These are phyloP conservation scores for Castanea sativa DNA, from an alignment of 306 rosid genomes.

Conservation along the genomic window DNA sequence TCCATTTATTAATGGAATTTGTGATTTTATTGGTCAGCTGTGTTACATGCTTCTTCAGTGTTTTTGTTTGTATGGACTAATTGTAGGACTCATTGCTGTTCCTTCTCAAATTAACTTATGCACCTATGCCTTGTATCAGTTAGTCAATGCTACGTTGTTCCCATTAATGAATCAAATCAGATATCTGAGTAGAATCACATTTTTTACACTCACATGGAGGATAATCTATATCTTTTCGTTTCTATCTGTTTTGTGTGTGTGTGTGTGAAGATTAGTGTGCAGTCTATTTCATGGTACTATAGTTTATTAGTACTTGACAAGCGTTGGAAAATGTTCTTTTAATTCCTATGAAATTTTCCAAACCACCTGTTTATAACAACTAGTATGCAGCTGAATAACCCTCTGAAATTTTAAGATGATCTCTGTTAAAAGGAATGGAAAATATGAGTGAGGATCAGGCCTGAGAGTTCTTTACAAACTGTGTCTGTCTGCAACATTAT, in stretches of 20 bases:
- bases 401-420: slow-evolving; percentile 9
- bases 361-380: neutral
- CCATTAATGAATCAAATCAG: neutral
- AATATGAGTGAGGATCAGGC: neutral
- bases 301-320: neutral
- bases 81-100: neutral
- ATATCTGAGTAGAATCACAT: neutral
- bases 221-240: neutral
- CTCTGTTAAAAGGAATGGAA: neutral
- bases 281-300: neutral
- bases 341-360: neutral
- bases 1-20: neutral
- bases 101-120: neutral
- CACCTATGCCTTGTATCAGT: neutral
- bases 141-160: neutral
- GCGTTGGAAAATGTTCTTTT: neutral
- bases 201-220: neutral
- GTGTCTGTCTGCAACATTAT: neutral
- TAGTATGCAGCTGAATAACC: slow-evolving; percentile 1
- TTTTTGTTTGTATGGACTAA: neutral
- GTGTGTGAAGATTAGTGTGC: neutral
- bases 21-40: neutral
- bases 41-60: neutral
- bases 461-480: neutral
- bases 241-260: neutral